phyloP scores from a whole-genome alignment of 305 asterid genomes.

The Rubia tinctorum region DNA sequence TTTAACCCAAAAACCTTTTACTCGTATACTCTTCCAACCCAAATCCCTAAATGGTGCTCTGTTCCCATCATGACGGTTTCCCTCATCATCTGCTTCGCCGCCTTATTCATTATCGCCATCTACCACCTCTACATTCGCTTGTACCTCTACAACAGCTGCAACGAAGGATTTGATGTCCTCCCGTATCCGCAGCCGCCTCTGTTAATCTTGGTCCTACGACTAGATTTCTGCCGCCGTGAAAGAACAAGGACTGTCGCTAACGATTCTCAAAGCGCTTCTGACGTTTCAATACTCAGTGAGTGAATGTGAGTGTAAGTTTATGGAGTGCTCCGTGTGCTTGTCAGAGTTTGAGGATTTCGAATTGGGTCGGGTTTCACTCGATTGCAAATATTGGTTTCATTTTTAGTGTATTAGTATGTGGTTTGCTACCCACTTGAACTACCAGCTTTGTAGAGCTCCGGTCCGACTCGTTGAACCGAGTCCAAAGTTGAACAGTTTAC shows the following conservation, averaged over 20 bases:
- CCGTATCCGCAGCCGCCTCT: background rate
- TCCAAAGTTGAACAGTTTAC: background rate
- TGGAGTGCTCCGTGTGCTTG: conserved; percentile 41
- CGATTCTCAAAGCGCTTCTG: background rate
- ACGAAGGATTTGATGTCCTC: background rate
- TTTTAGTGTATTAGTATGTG: conserved; percentile 45
- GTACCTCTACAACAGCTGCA: background rate
- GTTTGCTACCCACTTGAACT: conserved; percentile 40
- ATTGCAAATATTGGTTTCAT: conserved; percentile 47
- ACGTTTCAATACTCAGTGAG: background rate
- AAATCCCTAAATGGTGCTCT: no score
- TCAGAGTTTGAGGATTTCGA: conserved; percentile 39
- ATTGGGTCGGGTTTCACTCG: conserved; percentile 45
- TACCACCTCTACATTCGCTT: conserved; percentile 9
- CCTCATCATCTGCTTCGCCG: background rate
- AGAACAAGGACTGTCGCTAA: background rate
- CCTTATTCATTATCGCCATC: background rate
- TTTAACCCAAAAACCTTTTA: no score
- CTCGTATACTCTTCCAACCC: no score
- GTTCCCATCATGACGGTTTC: background rate
- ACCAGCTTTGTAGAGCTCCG: conserved; percentile 51
- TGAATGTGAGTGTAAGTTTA: background rate
- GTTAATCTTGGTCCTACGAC: background rate
- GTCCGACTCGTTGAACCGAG: conserved; percentile 5
- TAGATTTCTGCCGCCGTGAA: background rate